phyloP scores from a whole-genome alignment of 768 basidiomycete genomes.

The Hypholoma sublateritium region DNA sequence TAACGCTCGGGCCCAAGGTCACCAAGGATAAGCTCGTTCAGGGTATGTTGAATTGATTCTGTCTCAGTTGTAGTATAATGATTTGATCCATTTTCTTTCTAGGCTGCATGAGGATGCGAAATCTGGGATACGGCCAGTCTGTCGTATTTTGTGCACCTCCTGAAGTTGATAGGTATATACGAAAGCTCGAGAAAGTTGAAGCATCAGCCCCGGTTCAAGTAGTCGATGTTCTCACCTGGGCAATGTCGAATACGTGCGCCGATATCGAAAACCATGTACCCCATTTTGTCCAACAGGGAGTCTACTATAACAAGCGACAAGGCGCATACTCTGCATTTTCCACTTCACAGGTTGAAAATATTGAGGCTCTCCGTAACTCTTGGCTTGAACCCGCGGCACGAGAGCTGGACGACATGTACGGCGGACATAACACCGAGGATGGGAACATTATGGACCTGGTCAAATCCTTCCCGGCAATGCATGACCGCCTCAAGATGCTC shows the following conservation, averaged over 20 bases:
- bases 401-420: slow-evolving; percentile 34
- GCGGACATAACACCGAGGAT: not conserved
- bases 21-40: slow-evolving; percentile 53
- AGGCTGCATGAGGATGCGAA: slow-evolving; percentile 58
- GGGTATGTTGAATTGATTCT: slow-evolving; percentile 29
- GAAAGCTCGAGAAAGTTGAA: slow-evolving; percentile 17
- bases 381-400: slow-evolving; percentile 44
- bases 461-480: slow-evolving; percentile 18
- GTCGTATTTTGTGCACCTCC: slow-evolving; percentile 46
- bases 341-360: not conserved
- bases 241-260: slow-evolving; percentile 41
- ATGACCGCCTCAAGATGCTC: slow-evolving; percentile 21
- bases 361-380: slow-evolving; percentile 9
- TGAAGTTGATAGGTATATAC: slow-evolving; percentile 38
- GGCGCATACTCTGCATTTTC: slow-evolving; percentile 14
- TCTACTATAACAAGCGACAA: slow-evolving; percentile 29
- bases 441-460: not conserved
- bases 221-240: slow-evolving; percentile 42
- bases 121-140: slow-evolving; percentile 46
- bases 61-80: not conserved
- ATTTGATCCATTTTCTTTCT: slow-evolving; percentile 2
- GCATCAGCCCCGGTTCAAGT: slow-evolving; percentile 12
- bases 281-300: slow-evolving; percentile 42
- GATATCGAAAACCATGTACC: slow-evolving; percentile 39
- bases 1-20: slow-evolving; percentile 49